A percentile compares a stretch with the other conserved stretches of the same genome.
Conservation (phyloP, 1,139 yeast genomes). For the Meyerozyma athensensis region DNA sequence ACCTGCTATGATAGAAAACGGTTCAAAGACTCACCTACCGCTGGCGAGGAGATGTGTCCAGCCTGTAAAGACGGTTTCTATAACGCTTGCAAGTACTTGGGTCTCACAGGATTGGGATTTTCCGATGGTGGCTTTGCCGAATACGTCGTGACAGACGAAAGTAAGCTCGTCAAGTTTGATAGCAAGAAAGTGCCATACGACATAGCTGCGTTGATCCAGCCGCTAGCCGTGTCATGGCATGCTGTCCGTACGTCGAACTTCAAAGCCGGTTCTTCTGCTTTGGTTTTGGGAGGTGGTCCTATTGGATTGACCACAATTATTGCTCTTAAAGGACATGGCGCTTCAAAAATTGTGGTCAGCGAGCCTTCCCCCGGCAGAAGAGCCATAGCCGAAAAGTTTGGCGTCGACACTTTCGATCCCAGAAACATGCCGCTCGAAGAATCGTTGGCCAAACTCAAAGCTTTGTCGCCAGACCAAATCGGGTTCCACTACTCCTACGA, state of each 20-base stretch:
- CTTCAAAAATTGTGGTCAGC: constrained; percentile 3
- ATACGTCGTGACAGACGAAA: constrained; percentile 43
- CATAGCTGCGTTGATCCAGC: constrained; percentile 53
- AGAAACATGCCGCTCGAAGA: constrained; percentile 1
- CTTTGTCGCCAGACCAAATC: not conserved
- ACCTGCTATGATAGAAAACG: constrained; percentile 4
- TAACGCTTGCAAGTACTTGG: constrained; percentile 42
- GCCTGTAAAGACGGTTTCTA: constrained; percentile 43
- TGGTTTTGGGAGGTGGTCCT: constrained; percentile 6
- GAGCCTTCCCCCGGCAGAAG: constrained; percentile 5
- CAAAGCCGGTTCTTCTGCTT: constrained; percentile 13
- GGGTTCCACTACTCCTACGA: constrained; percentile 6
- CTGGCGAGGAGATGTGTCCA: constrained; percentile 22
- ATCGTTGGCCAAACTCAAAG: not conserved
- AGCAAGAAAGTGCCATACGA: constrained; percentile 41
- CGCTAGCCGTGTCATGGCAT: constrained; percentile 57
- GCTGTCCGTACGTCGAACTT: constrained; percentile 46
- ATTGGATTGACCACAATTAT: constrained; percentile 5
- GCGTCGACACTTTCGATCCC: constrained; percentile 5
- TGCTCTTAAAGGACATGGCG: constrained; percentile 6
- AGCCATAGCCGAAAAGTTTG: constrained; percentile 4
- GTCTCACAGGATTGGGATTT: constrained; percentile 44
- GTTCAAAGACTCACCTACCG: constrained; percentile 2
- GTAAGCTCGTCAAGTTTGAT: constrained; percentile 44
- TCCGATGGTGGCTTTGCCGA: constrained; percentile 50